phyloP scores from a whole-genome alignment of 2,329 filamentous ascomycete genomes.

The Diplodia mutila region DNA sequence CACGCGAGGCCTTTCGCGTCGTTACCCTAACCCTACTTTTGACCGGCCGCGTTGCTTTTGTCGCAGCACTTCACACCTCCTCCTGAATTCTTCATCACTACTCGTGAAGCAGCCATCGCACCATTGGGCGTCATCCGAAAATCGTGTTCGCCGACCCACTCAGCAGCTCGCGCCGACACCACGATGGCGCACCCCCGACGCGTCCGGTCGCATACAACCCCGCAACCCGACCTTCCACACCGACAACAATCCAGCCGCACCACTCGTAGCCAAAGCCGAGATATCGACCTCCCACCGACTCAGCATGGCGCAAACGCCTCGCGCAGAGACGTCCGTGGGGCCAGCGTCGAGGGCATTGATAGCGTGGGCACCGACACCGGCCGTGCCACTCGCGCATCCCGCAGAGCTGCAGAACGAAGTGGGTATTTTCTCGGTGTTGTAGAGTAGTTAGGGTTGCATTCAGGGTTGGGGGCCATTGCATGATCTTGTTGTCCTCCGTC shows the following conservation, averaged over 20 bases:
- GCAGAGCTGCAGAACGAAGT: conserved; percentile 28
- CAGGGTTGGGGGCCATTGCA: neutral
- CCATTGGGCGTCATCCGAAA: neutral
- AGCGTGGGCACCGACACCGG: conserved; percentile 35
- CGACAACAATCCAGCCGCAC: conserved; percentile 29
- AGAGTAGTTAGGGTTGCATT: neutral
- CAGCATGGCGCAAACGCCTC: conserved; percentile 28
- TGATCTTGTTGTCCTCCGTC: neutral
- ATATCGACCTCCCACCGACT: conserved; percentile 35
- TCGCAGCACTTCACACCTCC: neutral
- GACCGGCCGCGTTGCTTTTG: neutral
- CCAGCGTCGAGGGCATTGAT: conserved; percentile 33
- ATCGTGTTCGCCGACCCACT: neutral
- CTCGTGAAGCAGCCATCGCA: neutral
- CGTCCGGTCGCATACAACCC: conserved; percentile 38
- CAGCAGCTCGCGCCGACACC: neutral
- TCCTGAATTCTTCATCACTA: neutral
- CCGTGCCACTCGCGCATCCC: conserved; percentile 31
- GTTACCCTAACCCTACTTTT: conserved; percentile 5
- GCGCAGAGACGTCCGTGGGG: conserved; percentile 37
- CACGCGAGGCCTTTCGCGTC: neutral
- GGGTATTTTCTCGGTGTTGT: neutral
- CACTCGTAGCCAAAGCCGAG: conserved; percentile 45
- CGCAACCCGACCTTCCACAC: conserved; percentile 33
- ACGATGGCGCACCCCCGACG: conserved; percentile 32